phyloP scores from a whole-genome alignment of 2,329 filamentous ascomycete species.

The Eurotiales sp. region DNA sequence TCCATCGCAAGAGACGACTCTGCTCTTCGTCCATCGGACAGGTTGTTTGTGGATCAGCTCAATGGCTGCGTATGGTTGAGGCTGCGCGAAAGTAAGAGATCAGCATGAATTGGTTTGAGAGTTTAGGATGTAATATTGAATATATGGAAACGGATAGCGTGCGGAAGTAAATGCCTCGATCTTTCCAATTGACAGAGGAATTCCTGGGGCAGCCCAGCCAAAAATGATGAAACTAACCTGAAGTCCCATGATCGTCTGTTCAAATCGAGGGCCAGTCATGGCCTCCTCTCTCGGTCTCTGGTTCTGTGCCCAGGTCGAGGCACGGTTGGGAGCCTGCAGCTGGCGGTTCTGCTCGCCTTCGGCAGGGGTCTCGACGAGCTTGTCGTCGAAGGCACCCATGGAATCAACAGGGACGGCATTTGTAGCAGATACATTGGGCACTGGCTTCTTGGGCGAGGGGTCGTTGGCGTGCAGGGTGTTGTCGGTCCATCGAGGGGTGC shows the following conservation, averaged over 20 bases:
- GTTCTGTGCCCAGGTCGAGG: conserved; percentile 75
- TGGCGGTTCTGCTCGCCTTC: conserved; percentile 55
- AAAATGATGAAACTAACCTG: conserved; percentile 62
- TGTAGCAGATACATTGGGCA: conserved; percentile 57
- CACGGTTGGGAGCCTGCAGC: conserved; percentile 82
- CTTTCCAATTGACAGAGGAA: no score
- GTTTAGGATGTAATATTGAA: no score
- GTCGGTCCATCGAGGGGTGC: conserved; percentile 32
- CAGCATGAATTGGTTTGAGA: no score
- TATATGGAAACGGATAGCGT: no score
- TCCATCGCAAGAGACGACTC: conserved; percentile 82
- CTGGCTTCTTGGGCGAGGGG: conserved; percentile 49
- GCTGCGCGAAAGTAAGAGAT: conserved; percentile 60
- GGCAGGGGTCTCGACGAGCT: conserved; percentile 52
- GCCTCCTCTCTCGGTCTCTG: conserved; percentile 77
- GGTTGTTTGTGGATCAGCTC: conserved; percentile 95
- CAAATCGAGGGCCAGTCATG: conserved; percentile 92
- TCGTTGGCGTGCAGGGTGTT: conserved; percentile 53
- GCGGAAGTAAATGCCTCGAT: no score
- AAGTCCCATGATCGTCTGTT: conserved; percentile 89
- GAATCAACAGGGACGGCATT: conserved; percentile 55
- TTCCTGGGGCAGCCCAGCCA: background rate
- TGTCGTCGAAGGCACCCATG: conserved; percentile 41
- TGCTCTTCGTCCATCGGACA: conserved; percentile 83
- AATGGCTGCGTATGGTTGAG: conserved; percentile 83